Percentiles rank a stretch among this genome's conserved stretches.
Conservation (phyloP, 306 rosid genomes). For the Quillaja saponaria region DNA sequence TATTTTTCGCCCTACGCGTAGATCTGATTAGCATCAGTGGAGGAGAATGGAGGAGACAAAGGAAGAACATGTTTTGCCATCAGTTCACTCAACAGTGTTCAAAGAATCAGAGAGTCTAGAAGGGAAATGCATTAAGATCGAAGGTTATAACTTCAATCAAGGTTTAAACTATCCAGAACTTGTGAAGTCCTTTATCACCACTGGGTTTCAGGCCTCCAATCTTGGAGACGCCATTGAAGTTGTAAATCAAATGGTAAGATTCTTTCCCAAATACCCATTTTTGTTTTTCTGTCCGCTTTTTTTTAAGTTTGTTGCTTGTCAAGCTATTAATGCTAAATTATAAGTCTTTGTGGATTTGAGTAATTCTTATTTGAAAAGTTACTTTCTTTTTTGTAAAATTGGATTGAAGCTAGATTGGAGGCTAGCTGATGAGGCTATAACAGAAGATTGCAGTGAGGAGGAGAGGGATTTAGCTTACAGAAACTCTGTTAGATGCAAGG, state of each 20-base stretch:
- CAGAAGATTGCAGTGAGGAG: conserved; percentile 55
- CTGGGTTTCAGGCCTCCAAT: conserved; percentile 92
- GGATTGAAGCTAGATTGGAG: conserved; percentile 88
- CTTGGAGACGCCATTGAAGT: conserved; percentile 74
- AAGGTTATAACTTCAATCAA: conserved; percentile 82
- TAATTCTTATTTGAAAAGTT: conserved; percentile 20
- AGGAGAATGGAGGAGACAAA: conserved; percentile 38
- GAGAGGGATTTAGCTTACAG: conserved; percentile 54
- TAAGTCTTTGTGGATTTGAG: no score
- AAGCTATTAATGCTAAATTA: no score
- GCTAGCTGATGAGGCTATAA: conserved; percentile 61
- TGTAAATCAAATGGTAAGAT: conserved; percentile 73
- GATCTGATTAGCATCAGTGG: neutral
- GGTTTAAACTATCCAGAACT: conserved; percentile 68
- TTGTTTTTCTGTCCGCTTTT: neutral
- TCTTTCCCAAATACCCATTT: conserved; percentile 3
- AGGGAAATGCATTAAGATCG: conserved; percentile 54
- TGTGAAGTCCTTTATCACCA: conserved; percentile 56
- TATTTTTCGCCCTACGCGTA: no score
- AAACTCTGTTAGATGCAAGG: conserved; percentile 63
- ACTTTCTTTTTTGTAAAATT: conserved; percentile 24
- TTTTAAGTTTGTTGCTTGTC: neutral
- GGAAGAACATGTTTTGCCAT: conserved; percentile 32
- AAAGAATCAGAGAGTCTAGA: conserved; percentile 63
- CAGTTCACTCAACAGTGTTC: conserved; percentile 62